These are phyloP conservation scores for Acrocalymma vagum DNA, from an alignment of 2,329 filamentous ascomycete genomes.

Conservation along the genomic window DNA sequence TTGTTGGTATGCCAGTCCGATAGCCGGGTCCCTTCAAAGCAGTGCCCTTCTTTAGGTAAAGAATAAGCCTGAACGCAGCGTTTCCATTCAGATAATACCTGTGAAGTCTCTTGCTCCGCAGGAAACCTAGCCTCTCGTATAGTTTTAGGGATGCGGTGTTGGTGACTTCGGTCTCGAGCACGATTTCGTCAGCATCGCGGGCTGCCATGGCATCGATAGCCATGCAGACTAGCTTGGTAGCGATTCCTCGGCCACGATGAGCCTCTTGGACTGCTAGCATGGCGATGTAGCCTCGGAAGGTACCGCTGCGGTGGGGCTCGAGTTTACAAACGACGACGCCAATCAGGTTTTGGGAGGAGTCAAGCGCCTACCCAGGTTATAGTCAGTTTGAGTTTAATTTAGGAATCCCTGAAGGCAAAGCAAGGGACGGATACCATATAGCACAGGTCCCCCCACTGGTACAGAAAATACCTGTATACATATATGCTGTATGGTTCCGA, in stretches of 20 bases:
- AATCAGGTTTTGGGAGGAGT: slow-evolving; percentile 66
- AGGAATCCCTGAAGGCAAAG: not conserved
- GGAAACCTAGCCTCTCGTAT: slow-evolving; percentile 91
- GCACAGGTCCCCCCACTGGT: slow-evolving; percentile 97
- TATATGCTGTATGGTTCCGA: slow-evolving; percentile 99
- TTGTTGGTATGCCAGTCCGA: too few relatives aligned
- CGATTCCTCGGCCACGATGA: slow-evolving; percentile 85
- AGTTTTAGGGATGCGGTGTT: slow-evolving; percentile 90
- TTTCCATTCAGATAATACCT: slow-evolving; percentile 97
- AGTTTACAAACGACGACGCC: slow-evolving; percentile 96
- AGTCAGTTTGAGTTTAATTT: not conserved
- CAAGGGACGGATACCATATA: slow-evolving; percentile 73
- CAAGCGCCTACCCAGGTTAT: slow-evolving; percentile 34
- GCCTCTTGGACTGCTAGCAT: slow-evolving; percentile 92
- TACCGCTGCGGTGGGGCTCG: slow-evolving; percentile 86
- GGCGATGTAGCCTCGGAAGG: slow-evolving; percentile 92
- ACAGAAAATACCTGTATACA: slow-evolving; percentile 97
- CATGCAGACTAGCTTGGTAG: slow-evolving; percentile 82
- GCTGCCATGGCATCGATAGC: slow-evolving; percentile 91
- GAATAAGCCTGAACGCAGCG: slow-evolving; percentile 86
- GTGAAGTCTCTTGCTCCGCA: slow-evolving; percentile 91
- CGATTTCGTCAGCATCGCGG: slow-evolving; percentile 88
- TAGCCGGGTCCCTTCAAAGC: slow-evolving; percentile 42
- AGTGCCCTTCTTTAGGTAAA: slow-evolving; percentile 71
- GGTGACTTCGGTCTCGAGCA: slow-evolving; percentile 93